Evolutionary conservation across 2,329 filamentous ascomycete species (phyloP).

Genomic region (Aaosphaeria pasadenensis): DNA sequence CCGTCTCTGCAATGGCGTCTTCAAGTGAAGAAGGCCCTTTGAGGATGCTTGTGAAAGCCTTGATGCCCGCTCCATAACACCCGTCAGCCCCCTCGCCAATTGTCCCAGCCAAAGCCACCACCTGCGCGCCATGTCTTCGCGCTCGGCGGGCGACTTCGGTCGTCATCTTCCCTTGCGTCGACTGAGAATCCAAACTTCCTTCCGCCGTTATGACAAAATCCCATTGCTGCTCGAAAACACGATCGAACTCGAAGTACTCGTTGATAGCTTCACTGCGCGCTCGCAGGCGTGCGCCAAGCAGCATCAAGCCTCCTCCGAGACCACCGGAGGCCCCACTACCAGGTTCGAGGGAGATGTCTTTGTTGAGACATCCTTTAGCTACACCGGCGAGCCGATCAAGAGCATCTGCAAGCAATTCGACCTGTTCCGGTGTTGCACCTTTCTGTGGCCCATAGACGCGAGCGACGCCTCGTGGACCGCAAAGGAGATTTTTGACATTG

Average conservation of each 20-base stretch:
- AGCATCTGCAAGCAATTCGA: constrained; percentile 41
- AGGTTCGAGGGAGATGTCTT: constrained; percentile 39
- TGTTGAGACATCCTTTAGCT: constrained; percentile 31
- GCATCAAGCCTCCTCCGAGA: constrained; percentile 49
- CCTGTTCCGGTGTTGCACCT: constrained; percentile 45
- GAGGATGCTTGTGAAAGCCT: constrained; percentile 38
- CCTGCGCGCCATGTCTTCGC: constrained; percentile 45
- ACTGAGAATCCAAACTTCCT: constrained; percentile 52
- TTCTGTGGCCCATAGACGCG: constrained; percentile 53
- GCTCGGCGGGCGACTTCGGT: constrained; percentile 51
- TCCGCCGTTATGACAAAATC: constrained; percentile 55
- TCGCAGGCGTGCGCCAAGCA: constrained; percentile 47
- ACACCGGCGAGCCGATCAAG: constrained; percentile 36
- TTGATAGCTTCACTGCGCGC: constrained; percentile 51
- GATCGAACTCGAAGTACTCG: constrained; percentile 49
- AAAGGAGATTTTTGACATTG: constrained; percentile 53
- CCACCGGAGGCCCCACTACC: constrained; percentile 54
- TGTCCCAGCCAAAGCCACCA: constrained; percentile 39
- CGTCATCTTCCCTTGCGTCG: constrained; percentile 52
- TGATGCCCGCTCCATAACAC: constrained; percentile 25
- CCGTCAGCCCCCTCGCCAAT: constrained; percentile 27
- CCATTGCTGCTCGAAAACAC: constrained; percentile 44
- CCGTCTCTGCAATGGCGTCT: constrained; percentile 33
- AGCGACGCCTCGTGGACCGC: constrained; percentile 49
- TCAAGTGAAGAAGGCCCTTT: constrained; percentile 32